These are phyloP conservation scores for Schizopora paradoxa DNA, from an alignment of 1,284 basidiomycete species.

Conservation along the genomic window DNA sequence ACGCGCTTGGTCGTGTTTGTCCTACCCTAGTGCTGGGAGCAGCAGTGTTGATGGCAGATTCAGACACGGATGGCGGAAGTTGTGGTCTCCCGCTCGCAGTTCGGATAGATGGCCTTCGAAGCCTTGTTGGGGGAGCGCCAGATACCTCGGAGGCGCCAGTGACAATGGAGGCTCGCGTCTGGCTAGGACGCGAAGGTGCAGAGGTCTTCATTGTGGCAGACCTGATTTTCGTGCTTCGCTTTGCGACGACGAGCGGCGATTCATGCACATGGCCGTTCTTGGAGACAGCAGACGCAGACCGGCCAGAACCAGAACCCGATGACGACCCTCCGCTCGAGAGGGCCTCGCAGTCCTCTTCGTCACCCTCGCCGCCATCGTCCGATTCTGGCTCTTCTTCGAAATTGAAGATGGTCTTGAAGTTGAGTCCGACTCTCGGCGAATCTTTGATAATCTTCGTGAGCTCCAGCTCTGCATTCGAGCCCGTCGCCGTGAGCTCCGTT, in stretches of 20 bases:
- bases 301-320: no score
- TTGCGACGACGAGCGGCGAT: neutral
- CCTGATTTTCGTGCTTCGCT: neutral
- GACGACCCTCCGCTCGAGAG: slow-evolving; percentile 1
- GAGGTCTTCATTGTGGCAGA: neutral
- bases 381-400: slow-evolving; percentile 29
- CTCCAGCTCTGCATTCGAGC: slow-evolving; percentile 31
- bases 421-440: slow-evolving; percentile 60
- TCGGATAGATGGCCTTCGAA: slow-evolving; percentile 32
- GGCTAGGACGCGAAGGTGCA: slow-evolving; percentile 3
- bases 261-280: no score
- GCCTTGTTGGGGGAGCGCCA: slow-evolving; percentile 20
- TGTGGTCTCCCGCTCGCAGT: slow-evolving; percentile 20
- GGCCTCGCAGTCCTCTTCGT: neutral
- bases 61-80: slow-evolving; percentile 18
- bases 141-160: slow-evolving; percentile 7
- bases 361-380: slow-evolving; percentile 19
- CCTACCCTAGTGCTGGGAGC: neutral
- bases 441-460: slow-evolving; percentile 58
- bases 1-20: slow-evolving; percentile 7
- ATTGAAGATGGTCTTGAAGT: slow-evolving; percentile 73
- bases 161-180: slow-evolving; percentile 5
- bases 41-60: slow-evolving; percentile 16
- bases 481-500: neutral
- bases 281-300: no score